A percentile compares a stretch with the other conserved stretches of the same genome.
Evolutionary conservation across 2,329 filamentous ascomycete species (phyloP).

Genomic region (Sarocladium oryzae): DNA sequence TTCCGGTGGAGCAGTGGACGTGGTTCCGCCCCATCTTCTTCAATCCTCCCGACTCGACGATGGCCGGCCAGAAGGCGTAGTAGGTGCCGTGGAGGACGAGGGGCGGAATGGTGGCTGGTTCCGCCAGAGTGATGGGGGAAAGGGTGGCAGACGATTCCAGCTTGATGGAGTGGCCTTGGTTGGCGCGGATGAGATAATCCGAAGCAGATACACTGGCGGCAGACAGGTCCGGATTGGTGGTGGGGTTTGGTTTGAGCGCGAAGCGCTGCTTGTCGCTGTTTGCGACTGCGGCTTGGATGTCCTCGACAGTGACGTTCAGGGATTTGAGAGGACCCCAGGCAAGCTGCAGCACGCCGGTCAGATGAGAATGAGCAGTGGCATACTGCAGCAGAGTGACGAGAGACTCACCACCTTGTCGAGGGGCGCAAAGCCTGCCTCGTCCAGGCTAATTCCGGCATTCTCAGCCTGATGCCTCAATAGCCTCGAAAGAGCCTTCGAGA

Average conservation of each 20-base stretch:
- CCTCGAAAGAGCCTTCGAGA: constrained; percentile 48
- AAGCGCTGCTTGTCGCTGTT: constrained; percentile 90
- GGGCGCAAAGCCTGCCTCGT: constrained; percentile 52
- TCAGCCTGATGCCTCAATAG: constrained; percentile 51
- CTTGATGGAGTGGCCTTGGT: constrained; percentile 87
- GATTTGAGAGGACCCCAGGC: constrained; percentile 54
- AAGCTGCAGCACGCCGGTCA: constrained; percentile 41
- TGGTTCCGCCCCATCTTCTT: constrained; percentile 78
- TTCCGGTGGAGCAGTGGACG: constrained; percentile 78
- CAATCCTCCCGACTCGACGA: constrained; percentile 70
- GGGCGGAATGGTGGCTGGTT: constrained; percentile 51
- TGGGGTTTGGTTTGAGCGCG: constrained; percentile 56
- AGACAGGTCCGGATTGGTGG: constrained; percentile 19
- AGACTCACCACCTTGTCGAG: constrained; percentile 48
- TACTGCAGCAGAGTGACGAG: no score
- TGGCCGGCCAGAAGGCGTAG: constrained; percentile 69
- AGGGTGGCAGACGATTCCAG: constrained; percentile 66
- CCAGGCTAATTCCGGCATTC: constrained; percentile 49
- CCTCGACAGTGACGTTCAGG: constrained; percentile 66
- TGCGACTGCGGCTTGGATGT: constrained; percentile 63
- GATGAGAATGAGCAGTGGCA: not conserved
- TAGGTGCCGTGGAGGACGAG: constrained; percentile 85
- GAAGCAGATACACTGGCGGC: constrained; percentile 41
- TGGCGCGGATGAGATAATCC: constrained; percentile 84
- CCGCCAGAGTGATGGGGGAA: constrained; percentile 56